Percentiles rank a stretch among this genome's conserved stretches.
Evolutionary conservation across 192 early-diverging fungal species (phyloP).

Genomic region (Podochytrium sp.): DNA sequence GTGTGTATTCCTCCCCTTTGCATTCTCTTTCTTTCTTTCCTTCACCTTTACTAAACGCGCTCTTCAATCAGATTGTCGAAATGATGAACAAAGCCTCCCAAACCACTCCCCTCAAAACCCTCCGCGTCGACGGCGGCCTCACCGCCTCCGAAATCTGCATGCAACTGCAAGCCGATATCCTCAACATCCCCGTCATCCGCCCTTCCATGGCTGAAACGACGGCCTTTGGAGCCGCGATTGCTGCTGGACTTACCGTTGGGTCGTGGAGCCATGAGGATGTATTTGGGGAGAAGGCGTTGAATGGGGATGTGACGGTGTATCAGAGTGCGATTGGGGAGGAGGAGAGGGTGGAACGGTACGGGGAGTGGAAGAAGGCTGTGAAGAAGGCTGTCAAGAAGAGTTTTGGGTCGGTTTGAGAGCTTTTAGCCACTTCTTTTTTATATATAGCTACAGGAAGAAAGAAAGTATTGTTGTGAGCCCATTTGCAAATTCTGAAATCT

Average conservation of each 20-base stretch:
- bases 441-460: no score
- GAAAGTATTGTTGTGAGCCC: no score
- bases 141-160: slow-evolving; percentile 88
- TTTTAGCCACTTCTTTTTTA: no score
- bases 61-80: slow-evolving; percentile 74
- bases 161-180: slow-evolving; percentile 90
- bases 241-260: slow-evolving; percentile 78
- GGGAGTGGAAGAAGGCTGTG: slow-evolving; percentile 78
- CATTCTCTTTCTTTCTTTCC: neutral
- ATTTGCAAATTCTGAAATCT: no score
- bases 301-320: slow-evolving; percentile 27
- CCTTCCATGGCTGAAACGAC: slow-evolving; percentile 91
- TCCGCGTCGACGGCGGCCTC: slow-evolving; percentile 95
- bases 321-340: slow-evolving; percentile 7
- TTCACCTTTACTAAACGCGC: no score
- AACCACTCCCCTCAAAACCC: slow-evolving; percentile 63
- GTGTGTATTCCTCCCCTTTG: no score
- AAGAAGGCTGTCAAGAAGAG: no score
- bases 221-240: slow-evolving; percentile 89
- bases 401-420: slow-evolving; percentile 58
- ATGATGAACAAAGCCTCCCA: slow-evolving; percentile 88
- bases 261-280: slow-evolving; percentile 57
- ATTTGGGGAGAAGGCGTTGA: slow-evolving; percentile 50
- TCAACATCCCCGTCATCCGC: slow-evolving; percentile 76
- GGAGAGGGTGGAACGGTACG: slow-evolving; percentile 65